Evolutionary conservation across 1,284 basidiomycete species (phyloP).

Genomic region (Wallemia hederae): DNA sequence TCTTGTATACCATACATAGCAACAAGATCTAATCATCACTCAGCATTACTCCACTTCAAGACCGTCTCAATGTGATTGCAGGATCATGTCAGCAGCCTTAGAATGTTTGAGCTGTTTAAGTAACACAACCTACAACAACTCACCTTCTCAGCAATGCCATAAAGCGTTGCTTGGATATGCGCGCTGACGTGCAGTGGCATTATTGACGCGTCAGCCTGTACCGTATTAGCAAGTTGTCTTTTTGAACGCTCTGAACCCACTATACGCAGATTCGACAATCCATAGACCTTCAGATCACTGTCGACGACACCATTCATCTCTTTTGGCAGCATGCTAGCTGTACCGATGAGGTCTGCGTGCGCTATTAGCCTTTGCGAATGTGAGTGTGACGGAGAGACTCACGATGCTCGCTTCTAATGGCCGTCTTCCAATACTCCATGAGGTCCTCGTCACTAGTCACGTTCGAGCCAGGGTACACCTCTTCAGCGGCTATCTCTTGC

Average conservation of each 20-base stretch:
- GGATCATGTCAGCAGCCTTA: neutral
- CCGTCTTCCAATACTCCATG: neutral
- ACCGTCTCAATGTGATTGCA: neutral
- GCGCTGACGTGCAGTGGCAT: constrained; percentile 4
- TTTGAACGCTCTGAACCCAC: constrained; percentile 9
- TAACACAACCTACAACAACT: neutral
- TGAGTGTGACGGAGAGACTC: too few species aligned
- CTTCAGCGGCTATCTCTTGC: neutral
- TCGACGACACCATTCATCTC: constrained; percentile 19
- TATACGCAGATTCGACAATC: constrained; percentile 25
- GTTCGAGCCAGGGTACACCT: neutral
- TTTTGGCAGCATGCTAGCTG: constrained; percentile 18
- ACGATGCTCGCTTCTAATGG: neutral
- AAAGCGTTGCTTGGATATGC: constrained; percentile 4
- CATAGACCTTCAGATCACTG: constrained; percentile 18
- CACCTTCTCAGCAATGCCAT: constrained; percentile 5
- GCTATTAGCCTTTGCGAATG: too few species aligned
- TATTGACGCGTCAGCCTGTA: neutral
- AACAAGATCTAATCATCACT: too few species aligned
- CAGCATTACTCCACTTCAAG: too few species aligned
- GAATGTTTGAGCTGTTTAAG: neutral
- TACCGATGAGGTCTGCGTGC: constrained; percentile 15
- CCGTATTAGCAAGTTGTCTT: neutral
- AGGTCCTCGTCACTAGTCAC: neutral
- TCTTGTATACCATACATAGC: too few species aligned